Conservation (phyloP, 352 stramenopile genomes). For the Phytophthora pseudosyringae region DNA sequence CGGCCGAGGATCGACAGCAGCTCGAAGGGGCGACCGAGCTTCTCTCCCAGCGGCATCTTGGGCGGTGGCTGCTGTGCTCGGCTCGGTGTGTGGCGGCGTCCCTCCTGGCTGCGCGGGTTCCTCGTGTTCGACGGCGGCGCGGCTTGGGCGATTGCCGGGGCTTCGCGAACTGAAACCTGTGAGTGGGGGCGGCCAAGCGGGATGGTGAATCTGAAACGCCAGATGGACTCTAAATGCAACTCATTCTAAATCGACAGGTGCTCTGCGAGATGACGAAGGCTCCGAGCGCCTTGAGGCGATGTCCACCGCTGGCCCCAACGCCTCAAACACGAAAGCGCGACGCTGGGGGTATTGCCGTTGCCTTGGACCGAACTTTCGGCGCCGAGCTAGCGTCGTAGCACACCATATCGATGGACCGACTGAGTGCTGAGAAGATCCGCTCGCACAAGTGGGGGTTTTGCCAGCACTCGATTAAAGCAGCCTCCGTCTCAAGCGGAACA, state of each 20-base stretch:
- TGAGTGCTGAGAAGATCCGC: too few relatives aligned
- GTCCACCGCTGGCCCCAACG: too few relatives aligned
- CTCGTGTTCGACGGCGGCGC: constrained; percentile 3
- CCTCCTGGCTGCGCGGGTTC: background rate
- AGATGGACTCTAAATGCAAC: background rate
- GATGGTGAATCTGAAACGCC: constrained; percentile 1
- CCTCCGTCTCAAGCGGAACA: background rate
- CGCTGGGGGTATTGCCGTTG: background rate
- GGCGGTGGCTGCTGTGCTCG: background rate
- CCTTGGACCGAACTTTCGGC: too few relatives aligned
- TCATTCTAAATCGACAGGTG: background rate
- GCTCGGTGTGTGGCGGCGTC: background rate
- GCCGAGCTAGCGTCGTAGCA: background rate
- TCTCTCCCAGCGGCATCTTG: constrained; percentile 61
- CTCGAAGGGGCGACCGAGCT: constrained; percentile 65
- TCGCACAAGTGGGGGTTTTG: too few relatives aligned
- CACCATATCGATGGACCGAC: too few relatives aligned
- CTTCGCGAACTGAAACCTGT: constrained; percentile 1
- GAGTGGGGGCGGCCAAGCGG: background rate
- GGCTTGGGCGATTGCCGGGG: background rate
- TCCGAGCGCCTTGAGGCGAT: too few relatives aligned
- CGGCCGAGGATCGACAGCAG: constrained; percentile 67
- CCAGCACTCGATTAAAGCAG: background rate
- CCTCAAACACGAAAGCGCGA: background rate
- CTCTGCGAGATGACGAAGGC: background rate